Evolutionary conservation across 1,139 yeast genomes (phyloP).

Genomic region (Scheffersomyces lignicola): DNA sequence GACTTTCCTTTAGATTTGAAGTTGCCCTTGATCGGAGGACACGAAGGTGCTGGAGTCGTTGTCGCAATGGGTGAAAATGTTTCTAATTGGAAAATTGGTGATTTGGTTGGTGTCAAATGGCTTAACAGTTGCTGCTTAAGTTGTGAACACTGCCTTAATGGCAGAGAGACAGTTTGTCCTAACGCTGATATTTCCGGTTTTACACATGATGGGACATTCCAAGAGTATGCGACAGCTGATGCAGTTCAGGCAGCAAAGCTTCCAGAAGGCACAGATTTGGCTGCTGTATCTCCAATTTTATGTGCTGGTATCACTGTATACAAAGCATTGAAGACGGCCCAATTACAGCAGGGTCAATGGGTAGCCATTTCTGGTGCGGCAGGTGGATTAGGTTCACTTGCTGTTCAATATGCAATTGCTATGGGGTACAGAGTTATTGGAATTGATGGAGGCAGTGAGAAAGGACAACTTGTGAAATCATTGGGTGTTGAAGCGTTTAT

Average conservation of each 20-base stretch:
- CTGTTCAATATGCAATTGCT: slow-evolving; percentile 78
- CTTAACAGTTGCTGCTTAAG: slow-evolving; percentile 70
- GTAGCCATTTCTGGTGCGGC: slow-evolving; percentile 81
- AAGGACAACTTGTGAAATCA: slow-evolving; percentile 51
- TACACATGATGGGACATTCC: slow-evolving; percentile 82
- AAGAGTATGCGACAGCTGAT: slow-evolving; percentile 72
- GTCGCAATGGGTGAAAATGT: slow-evolving; percentile 71
- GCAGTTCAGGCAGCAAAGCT: slow-evolving; percentile 41
- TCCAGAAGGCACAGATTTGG: slow-evolving; percentile 34
- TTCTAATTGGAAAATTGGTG: slow-evolving; percentile 67
- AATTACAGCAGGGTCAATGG: slow-evolving; percentile 71
- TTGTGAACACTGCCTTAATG: slow-evolving; percentile 71
- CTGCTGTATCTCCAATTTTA: slow-evolving; percentile 36
- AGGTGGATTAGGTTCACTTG: slow-evolving; percentile 81
- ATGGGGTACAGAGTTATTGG: slow-evolving; percentile 79
- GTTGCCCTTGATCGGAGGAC: slow-evolving; percentile 77
- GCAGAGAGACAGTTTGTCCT: slow-evolving; percentile 70
- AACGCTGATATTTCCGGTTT: slow-evolving; percentile 72
- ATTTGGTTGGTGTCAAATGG: slow-evolving; percentile 74
- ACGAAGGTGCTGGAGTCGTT: slow-evolving; percentile 85
- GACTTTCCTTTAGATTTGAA: slow-evolving; percentile 69
- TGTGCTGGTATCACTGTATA: no score
- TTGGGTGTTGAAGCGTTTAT: slow-evolving; percentile 72
- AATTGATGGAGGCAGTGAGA: slow-evolving; percentile 73
- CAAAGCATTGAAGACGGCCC: slow-evolving; percentile 71